Evolutionary conservation across 2,329 filamentous ascomycete species (phyloP), one percentile per base, ranked within the genome.

Genomic region (Chaetomium globosum): DNA sequence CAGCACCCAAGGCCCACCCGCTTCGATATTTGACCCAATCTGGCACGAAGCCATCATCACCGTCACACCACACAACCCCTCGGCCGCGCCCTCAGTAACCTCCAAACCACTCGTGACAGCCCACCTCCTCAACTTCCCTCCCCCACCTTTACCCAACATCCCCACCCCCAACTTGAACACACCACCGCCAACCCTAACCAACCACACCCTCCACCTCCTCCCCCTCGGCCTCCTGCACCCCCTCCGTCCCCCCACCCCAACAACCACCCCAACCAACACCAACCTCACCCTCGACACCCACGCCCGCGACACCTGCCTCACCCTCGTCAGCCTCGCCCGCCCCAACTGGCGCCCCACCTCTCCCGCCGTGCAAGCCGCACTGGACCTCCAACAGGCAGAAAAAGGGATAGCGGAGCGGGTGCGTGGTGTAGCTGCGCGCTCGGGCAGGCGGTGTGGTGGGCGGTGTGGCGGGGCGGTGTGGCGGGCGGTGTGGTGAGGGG

Each of bases 1-100:
- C 43, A 21, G 3, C 53, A 33, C 46, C 31, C 10, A 6, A 33
- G 12, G n/a, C 36, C n/a, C 4, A 60, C n/a, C 53, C 8, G 31
- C 53, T n/a, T 39, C 53, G 12, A 43, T 43, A 16, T 43, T 16
- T 16, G 16, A 43, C 26, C 51, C 51, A 9, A 26, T 21, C 13
- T 91, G 88, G 88, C 79, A 83, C 66, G 83, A 87, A 69, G 80
- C 82, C 3, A 77, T 90, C 12, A 80, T 90, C 56, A 84, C 82
- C 0, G 79, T 88, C 21, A 81, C 81, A 0, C 83, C 85, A 3
- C 49, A 52, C 0, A 77, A 81, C 0, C 79, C 81, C 1, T 78
- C 83, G 36, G 76, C 79, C 0, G 71, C 78, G 0, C 79, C 82
- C 0, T 77, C 77, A 0, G 77, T 88, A 0, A 80, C 82, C 0